Evolutionary conservation across 345 rosid species (phyloP).

Genomic region (Eucalyptus viminalis): DNA sequence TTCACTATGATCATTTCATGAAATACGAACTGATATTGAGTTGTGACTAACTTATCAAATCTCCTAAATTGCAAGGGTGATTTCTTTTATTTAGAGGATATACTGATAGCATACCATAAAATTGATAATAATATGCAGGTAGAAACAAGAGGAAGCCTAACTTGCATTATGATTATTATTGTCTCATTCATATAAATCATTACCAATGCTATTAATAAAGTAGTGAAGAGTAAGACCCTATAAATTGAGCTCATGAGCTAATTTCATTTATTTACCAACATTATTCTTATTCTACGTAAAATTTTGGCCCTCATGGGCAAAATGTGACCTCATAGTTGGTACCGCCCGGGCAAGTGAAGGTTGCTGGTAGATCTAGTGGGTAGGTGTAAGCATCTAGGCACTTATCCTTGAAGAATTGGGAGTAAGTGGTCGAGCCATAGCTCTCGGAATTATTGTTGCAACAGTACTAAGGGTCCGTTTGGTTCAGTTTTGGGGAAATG

Average conservation of each 20-base stretch:
- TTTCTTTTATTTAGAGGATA: too few relatives aligned
- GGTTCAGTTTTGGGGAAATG: too few relatives aligned
- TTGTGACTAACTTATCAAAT: too few relatives aligned
- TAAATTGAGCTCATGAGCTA: not conserved
- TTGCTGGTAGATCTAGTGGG: slow-evolving; percentile 5
- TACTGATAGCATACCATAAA: too few relatives aligned
- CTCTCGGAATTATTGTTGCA: not conserved
- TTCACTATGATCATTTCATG: too few relatives aligned
- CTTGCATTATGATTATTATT: too few relatives aligned
- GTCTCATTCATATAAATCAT: too few relatives aligned
- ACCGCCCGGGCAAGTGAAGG: slow-evolving; percentile 7
- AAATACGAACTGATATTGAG: too few relatives aligned
- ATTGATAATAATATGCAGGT: too few relatives aligned
- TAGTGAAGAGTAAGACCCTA: not conserved
- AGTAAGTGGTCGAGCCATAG: not conserved
- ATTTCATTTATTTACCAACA: not conserved
- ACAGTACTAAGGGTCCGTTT: not conserved
- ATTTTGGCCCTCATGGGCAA: not conserved
- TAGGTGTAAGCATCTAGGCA: slow-evolving; percentile 10
- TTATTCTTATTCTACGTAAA: not conserved
- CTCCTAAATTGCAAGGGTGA: too few relatives aligned
- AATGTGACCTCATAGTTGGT: slow-evolving; percentile 13
- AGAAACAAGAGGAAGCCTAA: too few relatives aligned
- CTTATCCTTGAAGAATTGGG: not conserved
- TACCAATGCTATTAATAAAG: too few relatives aligned